These are phyloP conservation scores for Linnemannia exigua DNA, from an alignment of 192 early-diverging fungal species.

Conservation along the genomic window DNA sequence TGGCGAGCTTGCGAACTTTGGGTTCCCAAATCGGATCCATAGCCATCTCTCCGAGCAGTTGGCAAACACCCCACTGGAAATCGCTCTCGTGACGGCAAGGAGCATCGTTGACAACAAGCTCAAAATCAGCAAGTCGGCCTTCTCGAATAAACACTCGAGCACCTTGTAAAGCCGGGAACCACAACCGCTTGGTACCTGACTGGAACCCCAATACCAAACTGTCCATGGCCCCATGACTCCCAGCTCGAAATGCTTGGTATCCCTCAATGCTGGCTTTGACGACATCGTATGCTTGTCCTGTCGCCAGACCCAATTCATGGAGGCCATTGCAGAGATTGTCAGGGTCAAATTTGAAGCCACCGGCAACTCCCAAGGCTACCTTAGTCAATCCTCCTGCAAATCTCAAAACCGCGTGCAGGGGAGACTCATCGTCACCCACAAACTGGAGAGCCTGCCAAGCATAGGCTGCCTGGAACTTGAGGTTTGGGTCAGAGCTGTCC, in stretches of 20 bases:
- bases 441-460: constrained; percentile 11
- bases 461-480: constrained; percentile 4
- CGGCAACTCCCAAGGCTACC: not conserved
- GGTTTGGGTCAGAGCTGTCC: not conserved
- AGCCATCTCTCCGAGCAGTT: constrained; percentile 30
- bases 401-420: not conserved
- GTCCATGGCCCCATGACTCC: not conserved
- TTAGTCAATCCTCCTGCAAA: not conserved
- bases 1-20: constrained; percentile 5
- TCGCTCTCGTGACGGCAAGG: constrained; percentile 11
- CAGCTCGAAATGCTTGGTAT: not conserved
- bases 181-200: not conserved
- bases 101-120: constrained; percentile 15
- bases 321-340: constrained; percentile 8
- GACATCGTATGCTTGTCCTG: not conserved
- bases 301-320: not conserved
- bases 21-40: constrained; percentile 20
- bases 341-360: not conserved
- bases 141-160: constrained; percentile 10
- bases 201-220: not conserved
- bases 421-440: constrained; percentile 14
- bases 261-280: not conserved
- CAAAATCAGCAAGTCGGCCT: constrained; percentile 24
- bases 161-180: constrained; percentile 9
- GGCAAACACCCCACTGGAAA: constrained; percentile 36